A percentile compares a stretch with the other conserved stretches of the same genome.
phyloP scores from a whole-genome alignment of 441 rosid species.

The Populus trichocarpa region DNA sequence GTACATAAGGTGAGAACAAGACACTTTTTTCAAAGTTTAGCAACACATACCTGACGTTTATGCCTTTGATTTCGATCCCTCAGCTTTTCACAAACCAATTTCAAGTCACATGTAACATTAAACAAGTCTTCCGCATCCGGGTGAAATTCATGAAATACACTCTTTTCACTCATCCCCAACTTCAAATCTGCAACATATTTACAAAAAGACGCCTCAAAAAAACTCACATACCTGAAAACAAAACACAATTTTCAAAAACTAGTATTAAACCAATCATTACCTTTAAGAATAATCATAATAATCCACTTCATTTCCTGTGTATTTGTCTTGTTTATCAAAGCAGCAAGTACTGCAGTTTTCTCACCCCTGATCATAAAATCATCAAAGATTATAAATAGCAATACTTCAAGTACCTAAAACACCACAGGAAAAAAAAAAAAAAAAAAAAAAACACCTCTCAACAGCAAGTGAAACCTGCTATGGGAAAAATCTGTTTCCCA shows the following conservation, averaged over 20 bases:
- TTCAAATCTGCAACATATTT: conserved; percentile 63
- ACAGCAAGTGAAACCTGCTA: background rate
- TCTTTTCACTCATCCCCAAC: conserved; percentile 89
- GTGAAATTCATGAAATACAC: conserved; percentile 93
- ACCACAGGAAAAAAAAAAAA: background rate
- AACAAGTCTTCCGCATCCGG: conserved; percentile 97
- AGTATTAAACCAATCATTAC: conserved; percentile 22
- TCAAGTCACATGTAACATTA: conserved; percentile 94
- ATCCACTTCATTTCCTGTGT: conserved; percentile 99
- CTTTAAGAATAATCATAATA: conserved; percentile 90
- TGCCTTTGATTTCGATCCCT: conserved; percentile 79
- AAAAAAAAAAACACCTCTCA: background rate
- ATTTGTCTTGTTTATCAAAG: conserved; percentile 84
- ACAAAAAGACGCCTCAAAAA: conserved; percentile 3
- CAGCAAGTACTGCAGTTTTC: conserved; percentile 60
- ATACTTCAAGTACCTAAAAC: background rate
- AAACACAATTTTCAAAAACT: background rate
- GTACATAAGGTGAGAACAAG: background rate
- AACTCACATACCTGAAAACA: background rate
- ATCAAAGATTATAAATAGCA: conserved; percentile 9
- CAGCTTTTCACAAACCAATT: conserved; percentile 85
- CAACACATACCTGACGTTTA: conserved; percentile 77
- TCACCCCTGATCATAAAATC: conserved; percentile 47
- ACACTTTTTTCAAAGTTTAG: background rate
- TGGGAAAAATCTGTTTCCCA: background rate